Percentiles rank a stretch among this genome's conserved stretches.
Evolutionary conservation across 495 filamentous ascomycete species (phyloP).

Genomic region (Penicillium pancosmium): DNA sequence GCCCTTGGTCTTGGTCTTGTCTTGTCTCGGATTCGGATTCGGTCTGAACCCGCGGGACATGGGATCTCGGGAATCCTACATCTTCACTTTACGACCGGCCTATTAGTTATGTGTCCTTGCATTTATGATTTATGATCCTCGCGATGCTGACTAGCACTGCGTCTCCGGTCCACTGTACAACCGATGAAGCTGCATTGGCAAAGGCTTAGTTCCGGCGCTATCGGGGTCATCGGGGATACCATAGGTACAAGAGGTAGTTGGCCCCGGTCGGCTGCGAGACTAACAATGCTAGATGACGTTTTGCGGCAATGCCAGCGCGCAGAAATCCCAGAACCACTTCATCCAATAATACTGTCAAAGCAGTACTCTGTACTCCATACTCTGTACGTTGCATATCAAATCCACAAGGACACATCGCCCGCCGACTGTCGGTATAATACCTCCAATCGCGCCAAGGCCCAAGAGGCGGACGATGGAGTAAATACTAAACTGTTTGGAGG

Average conservation of each 20-base stretch:
- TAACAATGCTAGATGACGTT: constrained; percentile 21
- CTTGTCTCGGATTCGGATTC: not conserved
- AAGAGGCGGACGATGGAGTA: too few relatives aligned
- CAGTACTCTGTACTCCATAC: not conserved
- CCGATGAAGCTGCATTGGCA: constrained; percentile 20
- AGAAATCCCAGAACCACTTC: not conserved
- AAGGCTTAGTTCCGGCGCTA: constrained; percentile 27
- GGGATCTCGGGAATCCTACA: not conserved
- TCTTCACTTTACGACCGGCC: not conserved
- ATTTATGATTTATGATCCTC: not conserved
- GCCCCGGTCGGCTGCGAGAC: constrained; percentile 6
- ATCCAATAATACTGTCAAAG: not conserved
- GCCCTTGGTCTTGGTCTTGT: not conserved
- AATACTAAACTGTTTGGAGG: not conserved
- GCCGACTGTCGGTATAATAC: not conserved
- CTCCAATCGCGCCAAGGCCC: not conserved
- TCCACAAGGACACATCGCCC: constrained; percentile 1
- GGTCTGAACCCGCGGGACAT: too few relatives aligned
- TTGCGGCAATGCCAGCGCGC: not conserved
- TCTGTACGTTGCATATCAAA: not conserved
- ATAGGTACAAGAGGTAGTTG: not conserved
- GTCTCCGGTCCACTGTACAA: constrained; percentile 7
- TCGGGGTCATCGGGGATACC: constrained; percentile 6
- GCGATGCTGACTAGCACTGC: constrained; percentile 7
- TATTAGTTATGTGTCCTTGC: not conserved